Evolutionary conservation across 495 filamentous ascomycete genomes (phyloP), one percentile per base, ranked within the genome.

Genomic region (Haplographium delicatum): DNA sequence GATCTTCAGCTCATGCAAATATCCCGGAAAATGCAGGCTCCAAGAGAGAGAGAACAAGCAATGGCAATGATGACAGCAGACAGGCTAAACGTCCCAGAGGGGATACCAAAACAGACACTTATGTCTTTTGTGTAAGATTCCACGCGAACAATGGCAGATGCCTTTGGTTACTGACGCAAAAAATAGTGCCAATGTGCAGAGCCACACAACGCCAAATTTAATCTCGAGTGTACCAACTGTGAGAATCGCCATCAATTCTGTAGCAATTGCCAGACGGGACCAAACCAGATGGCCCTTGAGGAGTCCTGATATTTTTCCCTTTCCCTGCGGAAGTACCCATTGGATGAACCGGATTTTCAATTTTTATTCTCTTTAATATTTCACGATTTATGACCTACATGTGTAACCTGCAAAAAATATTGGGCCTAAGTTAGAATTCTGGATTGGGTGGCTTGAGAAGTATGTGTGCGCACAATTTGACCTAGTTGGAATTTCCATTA

Each of bases 91-190:
- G 31, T 22, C 5, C 38, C 11, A 43, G 23, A n/a, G 22, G 8
- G 6, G 34, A 24, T 49, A 19, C n/a, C 11, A 11, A 16, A 11
- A 45, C 3, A 5, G 44, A 47, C 13, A 38, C 44, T 23, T 22
- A n/a, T 39, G 40, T 52, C 20, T 52, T 28, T 16, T 52, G 49
- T 20, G 49, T 52, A 52, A 37, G 49, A 37, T 34, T 6, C 27
- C 16, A 38, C 11, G 13, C n/a, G 4, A 22, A 23, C 28, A 27
- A 15, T 18, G 11, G 28, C 18, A 39, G 22, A n/a, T n/a, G n/a
- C n/a, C n/a, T n/a, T n/a, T n/a, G n/a, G n/a, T n/a, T n/a, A n/a
- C n/a, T n/a, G n/a, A n/a, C n/a, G n/a, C 22, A 19, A 7, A 19
- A 6, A 10, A 16, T 44, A 56, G 53, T 56, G 53, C 33, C 47